A percentile compares a stretch with the other conserved stretches of the same genome.
These are phyloP conservation scores for Melanomma pulvis-pyrius DNA, from an alignment of 495 filamentous ascomycete species.

Conservation along the genomic window DNA sequence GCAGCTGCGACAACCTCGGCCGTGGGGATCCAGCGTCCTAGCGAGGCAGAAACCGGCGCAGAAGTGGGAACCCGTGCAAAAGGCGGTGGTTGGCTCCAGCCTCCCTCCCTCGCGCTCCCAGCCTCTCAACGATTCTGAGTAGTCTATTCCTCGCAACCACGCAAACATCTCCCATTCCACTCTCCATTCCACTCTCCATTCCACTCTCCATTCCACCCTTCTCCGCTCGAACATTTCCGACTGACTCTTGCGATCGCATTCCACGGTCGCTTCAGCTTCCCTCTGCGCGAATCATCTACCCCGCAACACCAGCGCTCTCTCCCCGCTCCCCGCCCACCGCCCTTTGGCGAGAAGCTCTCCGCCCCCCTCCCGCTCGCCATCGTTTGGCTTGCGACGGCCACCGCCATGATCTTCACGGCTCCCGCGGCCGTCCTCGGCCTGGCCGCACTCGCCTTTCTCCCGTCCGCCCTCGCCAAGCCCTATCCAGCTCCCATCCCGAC, in stretches of 20 bases:
- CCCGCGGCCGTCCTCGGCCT: constrained; percentile 40
- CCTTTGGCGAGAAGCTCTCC: not conserved
- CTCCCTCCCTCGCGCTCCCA: constrained; percentile 28
- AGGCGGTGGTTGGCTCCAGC: constrained; percentile 14
- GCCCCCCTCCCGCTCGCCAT: constrained; percentile 3
- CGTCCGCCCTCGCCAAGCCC: constrained; percentile 36
- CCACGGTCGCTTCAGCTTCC: not conserved
- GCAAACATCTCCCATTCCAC: not conserved
- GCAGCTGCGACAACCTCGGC: not conserved
- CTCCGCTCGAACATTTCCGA: not conserved
- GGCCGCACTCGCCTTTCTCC: constrained; percentile 37
- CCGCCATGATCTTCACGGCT: constrained; percentile 36
- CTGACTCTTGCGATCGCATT: constrained; percentile 22
- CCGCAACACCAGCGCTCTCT: constrained; percentile 10
- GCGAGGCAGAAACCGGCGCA: too few relatives aligned
- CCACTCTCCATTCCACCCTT: not conserved
- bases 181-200: not conserved
- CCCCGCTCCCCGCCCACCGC: not conserved
- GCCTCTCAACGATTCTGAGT: constrained; percentile 23
- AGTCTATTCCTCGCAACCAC: constrained; percentile 17
- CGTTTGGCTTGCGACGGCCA: constrained; percentile 9
- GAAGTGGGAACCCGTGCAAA: too few relatives aligned
- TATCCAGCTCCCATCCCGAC: constrained; percentile 35
- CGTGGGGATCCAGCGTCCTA: too few relatives aligned
- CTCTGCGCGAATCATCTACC: constrained; percentile 26